phyloP scores from a whole-genome alignment of 306 rosid genomes.

The Rosa chinensis region DNA sequence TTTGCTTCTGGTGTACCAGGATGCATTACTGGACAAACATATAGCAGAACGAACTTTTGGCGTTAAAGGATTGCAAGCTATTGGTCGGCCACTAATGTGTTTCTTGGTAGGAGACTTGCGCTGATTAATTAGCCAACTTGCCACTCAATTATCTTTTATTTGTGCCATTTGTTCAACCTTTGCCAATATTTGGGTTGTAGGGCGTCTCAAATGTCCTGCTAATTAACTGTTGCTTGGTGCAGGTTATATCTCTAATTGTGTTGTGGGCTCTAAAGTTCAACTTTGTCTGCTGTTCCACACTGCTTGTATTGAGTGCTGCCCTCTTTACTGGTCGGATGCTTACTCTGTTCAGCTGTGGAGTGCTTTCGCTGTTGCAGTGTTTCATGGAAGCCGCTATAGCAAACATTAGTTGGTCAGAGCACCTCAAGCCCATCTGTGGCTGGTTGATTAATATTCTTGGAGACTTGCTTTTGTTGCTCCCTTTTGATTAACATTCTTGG shows the following conservation, averaged over 20 bases:
- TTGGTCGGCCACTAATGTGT: constrained; percentile 65
- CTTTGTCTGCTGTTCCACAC: constrained; percentile 48
- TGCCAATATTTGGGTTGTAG: neutral
- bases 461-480: no score
- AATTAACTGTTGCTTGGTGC: constrained; percentile 28
- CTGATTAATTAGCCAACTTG: neutral
- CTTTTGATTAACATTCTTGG: no score
- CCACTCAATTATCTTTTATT: neutral
- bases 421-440: neutral
- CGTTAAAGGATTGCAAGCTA: constrained; percentile 52
- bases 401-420: neutral
- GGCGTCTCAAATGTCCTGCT: neutral
- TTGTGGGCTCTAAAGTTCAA: constrained; percentile 54
- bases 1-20: constrained; percentile 39
- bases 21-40: constrained; percentile 76
- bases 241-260: constrained; percentile 64
- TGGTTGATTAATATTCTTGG: no score
- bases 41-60: constrained; percentile 59
- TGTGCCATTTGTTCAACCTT: neutral
- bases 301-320: constrained; percentile 26
- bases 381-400: neutral
- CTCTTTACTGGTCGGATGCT: neutral
- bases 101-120: constrained; percentile 50
- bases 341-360: neutral
- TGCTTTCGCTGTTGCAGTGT: neutral